phyloP scores from a whole-genome alignment of 2,329 filamentous ascomycete species.

The Aspergillus vadensis region DNA sequence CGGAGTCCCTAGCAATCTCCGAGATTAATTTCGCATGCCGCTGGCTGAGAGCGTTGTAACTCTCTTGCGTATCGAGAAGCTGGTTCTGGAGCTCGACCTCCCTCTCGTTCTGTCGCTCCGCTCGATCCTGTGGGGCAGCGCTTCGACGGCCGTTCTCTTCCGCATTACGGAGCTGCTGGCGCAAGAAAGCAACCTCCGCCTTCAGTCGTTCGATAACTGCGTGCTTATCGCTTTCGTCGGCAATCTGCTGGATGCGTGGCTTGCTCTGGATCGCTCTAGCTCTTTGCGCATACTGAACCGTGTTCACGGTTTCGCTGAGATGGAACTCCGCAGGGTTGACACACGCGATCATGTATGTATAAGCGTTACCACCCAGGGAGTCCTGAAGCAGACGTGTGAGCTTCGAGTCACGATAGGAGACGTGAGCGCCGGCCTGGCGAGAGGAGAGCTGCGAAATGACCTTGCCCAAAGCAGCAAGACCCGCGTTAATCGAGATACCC shows the following conservation, averaged over 20 bases:
- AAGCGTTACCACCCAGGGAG: conserved; percentile 92
- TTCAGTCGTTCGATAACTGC: conserved; percentile 90
- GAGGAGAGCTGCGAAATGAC: conserved; percentile 98
- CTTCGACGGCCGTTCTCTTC: conserved; percentile 64
- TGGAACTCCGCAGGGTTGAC: conserved; percentile 97
- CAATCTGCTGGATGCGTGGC: conserved; percentile 86
- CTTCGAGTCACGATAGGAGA: conserved; percentile 98
- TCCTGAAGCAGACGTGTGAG: conserved; percentile 93
- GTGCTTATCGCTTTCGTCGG: conserved; percentile 90
- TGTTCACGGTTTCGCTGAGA: conserved; percentile 95
- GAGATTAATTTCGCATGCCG: conserved; percentile 95
- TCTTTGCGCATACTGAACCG: conserved; percentile 93
- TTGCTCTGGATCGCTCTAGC: conserved; percentile 97
- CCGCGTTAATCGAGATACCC: conserved; percentile 97
- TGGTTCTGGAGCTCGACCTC: conserved; percentile 93
- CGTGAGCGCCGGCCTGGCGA: conserved; percentile 80
- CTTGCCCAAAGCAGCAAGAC: conserved; percentile 90
- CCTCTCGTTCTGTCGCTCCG: conserved; percentile 77
- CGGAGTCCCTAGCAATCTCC: conserved; percentile 83
- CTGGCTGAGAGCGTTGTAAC: conserved; percentile 86
- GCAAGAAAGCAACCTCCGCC: conserved; percentile 88
- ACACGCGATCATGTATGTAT: conserved; percentile 99
- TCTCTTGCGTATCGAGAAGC: conserved; percentile 88
- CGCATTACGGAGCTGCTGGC: conserved; percentile 88
- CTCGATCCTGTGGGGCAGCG: conserved; percentile 66